Evolutionary conservation across 2,329 filamentous ascomycete genomes (phyloP), one percentile per base, ranked within the genome.

Genomic region (Metarhizium anisopliae): DNA sequence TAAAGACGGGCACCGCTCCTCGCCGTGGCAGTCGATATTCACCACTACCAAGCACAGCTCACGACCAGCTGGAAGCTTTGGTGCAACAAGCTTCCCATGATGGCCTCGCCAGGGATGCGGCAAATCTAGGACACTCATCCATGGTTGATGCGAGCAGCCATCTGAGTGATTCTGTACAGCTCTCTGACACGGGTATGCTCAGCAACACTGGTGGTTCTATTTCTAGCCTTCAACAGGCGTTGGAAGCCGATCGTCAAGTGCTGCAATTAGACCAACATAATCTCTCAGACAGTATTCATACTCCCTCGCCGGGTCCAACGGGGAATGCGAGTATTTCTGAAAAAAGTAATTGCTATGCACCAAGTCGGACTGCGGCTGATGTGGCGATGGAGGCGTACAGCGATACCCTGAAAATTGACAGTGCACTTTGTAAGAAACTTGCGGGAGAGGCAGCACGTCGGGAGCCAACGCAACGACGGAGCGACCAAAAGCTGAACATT

Each of bases 401-500:
- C 56, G 58, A 62, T 6, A 64, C 67, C 2, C 70, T 82, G 29
- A 71, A 73, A 40, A 72, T 80, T 29, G 79, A 82, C 32, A 81
- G 78, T 62, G 74, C 77, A 0, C 69, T 83, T 11, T 78, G 77
- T n/a, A 80, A 77, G 67, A 74, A 77, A 43, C 68, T 84, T n/a
- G 74, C 77, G 3, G 67, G 68, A 30, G 76, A 81, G 58, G 64
- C 70, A 1, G 79, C 79, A 40, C 68, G 75, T 59, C 76, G 80
- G 3, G 71, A 74, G 2, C 77, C 79, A 1, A 67, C 73, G 29
- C 80, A 83, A 68, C 76, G 81, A 16, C 76, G 78, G 16, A 72
- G 74, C 7, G 78, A 81, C 45, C 78, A 82, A 62, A 67, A 66
- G 47, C 74, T 84, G 20, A 83, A 84, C 66, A 70, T 83, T 10